Evolutionary conservation across 2,329 filamentous ascomycete species (phyloP).

Genomic region (Allantophomopsis lycopodina): DNA sequence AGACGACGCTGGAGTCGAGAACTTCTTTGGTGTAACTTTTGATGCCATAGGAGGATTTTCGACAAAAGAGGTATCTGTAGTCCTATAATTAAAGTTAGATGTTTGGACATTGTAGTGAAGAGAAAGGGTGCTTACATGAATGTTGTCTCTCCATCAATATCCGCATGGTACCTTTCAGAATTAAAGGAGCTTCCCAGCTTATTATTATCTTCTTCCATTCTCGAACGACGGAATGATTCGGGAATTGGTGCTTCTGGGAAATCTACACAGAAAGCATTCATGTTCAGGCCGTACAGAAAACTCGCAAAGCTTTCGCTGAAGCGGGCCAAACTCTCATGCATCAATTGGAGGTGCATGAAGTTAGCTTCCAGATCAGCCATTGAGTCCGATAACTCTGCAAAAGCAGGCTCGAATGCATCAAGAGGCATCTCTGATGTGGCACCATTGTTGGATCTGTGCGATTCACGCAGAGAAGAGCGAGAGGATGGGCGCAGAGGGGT

Average conservation of each 20-base stretch:
- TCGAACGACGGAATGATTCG: conserved; percentile 66
- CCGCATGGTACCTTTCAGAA: conserved; percentile 20
- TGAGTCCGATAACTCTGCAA: conserved; percentile 84
- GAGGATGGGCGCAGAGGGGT: conserved; percentile 87
- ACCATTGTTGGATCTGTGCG: conserved; percentile 39
- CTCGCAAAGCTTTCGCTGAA: conserved; percentile 95
- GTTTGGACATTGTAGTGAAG: conserved; percentile 3
- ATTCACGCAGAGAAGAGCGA: conserved; percentile 75
- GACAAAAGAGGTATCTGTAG: conserved; percentile 82
- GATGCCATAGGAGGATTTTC: conserved; percentile 59
- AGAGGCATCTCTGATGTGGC: conserved; percentile 52
- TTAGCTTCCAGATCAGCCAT: conserved; percentile 96
- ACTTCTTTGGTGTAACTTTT: conserved; percentile 30
- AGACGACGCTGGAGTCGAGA: conserved; percentile 13
- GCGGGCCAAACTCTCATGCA: conserved; percentile 85
- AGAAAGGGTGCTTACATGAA: conserved; percentile 50
- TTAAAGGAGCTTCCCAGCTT: conserved; percentile 17
- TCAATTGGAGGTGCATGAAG: conserved; percentile 91
- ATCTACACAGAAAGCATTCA: conserved; percentile 98
- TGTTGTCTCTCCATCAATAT: conserved; percentile 57
- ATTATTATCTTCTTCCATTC: conserved; percentile 30
- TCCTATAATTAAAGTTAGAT: conserved; percentile 36
- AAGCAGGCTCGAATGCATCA: conserved; percentile 74
- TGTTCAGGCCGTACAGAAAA: conserved; percentile 92
- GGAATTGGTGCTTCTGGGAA: conserved; percentile 83